Evolutionary conservation across 192 early-diverging fungal genomes (phyloP), one percentile per base, ranked within the genome.

Genomic region (Podila horticola): DNA sequence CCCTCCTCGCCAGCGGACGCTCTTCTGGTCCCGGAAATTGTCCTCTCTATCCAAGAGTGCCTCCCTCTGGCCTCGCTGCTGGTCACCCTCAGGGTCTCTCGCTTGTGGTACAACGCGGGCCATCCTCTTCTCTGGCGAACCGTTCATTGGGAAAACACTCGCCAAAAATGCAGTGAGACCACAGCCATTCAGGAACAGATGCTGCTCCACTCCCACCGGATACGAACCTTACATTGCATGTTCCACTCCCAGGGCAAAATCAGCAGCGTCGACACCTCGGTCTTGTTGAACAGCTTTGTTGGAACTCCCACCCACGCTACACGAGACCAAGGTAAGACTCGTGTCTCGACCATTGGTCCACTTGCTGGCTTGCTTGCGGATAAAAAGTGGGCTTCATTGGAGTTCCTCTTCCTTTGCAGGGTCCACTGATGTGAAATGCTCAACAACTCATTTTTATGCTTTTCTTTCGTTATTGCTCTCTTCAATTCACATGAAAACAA

Each of bases 91-190:
- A 62, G 52, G 17, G 34, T 73, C 12, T 48, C 66, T 0, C 41
- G 62, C 5, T 49, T 65, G 2, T 81, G 77, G 77, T 58, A 73
- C n/a, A 26, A 38, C 0, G 29, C 63, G n/a, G 77, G 71, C 17
- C 71, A 65, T 2, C 70, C 36, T 24, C 61, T 81, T 6, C 62
- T 73, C 41, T 81, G 77, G 77, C n/a, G 34, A 9, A 41, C 62
- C 2, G 62, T 73, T 20, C 62, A 69, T 20, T 81, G 77, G 77
- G 71, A 81, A 12, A 81, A 81, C 36, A 73, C 77, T 5, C n/a
- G 58, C 3, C 52, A 55, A 26, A 55, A 26, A 24, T 55, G 52
- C 52, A n/a, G n/a, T 55, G 52, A 55, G 52, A 51, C 41, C 22
- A 34, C 48, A 0, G 52, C 60, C 31, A 57, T 58, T 10, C 64